These are phyloP conservation scores for Colletotrichum sp. DNA, from an alignment of 2,329 filamentous ascomycete species.

Conservation along the genomic window DNA sequence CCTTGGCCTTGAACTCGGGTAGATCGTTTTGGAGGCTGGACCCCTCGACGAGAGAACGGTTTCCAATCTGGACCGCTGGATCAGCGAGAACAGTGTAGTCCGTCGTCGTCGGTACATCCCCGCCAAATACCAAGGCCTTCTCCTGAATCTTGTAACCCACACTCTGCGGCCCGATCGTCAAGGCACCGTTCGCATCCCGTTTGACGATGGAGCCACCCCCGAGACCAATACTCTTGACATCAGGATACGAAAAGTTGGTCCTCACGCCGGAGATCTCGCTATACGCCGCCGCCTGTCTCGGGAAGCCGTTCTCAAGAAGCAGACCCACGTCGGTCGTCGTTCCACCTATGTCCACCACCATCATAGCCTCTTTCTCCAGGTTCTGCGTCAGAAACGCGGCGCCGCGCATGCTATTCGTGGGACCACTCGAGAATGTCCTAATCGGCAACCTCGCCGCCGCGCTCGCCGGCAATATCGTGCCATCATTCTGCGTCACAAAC, in stretches of 20 bases:
- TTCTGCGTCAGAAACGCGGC: neutral
- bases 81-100: neutral
- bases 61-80: neutral
- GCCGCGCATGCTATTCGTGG: neutral
- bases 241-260: constrained; percentile 64
- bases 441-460: constrained; percentile 59
- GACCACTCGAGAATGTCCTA: constrained; percentile 32
- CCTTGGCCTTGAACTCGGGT: neutral
- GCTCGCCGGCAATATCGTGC: constrained; percentile 60
- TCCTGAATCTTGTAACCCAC: neutral
- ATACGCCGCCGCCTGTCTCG: constrained; percentile 66
- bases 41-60: neutral
- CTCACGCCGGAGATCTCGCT: constrained; percentile 67
- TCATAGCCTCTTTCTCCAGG: neutral
- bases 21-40: neutral
- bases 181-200: neutral
- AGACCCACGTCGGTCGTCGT: constrained; percentile 50
- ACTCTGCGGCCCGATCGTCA: neutral
- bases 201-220: neutral
- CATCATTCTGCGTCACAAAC: constrained; percentile 69
- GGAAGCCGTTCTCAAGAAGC: constrained; percentile 65
- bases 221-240: constrained; percentile 45
- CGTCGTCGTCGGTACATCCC: neutral
- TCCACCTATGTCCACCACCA: neutral
- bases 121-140: neutral